Evolutionary conservation across 2,329 filamentous ascomycete genomes (phyloP), one percentile per base, ranked within the genome.

Genomic region (Chaetomium olivaceum): DNA sequence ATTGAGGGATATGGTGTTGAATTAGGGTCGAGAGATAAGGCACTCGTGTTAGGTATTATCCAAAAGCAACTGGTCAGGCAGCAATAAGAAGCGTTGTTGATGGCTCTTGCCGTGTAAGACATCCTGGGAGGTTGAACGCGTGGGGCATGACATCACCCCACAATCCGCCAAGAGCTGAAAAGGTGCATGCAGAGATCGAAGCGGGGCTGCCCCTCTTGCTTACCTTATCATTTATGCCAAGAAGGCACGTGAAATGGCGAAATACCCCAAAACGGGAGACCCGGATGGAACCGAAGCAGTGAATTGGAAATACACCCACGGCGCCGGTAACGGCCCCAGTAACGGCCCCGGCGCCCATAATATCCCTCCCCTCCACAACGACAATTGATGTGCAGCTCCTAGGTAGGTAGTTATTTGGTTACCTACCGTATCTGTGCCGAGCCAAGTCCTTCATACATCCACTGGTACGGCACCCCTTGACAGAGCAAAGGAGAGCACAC

Each of bases 241-340:
- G 65, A 61, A 33, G 33, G n/a, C 71, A 72, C 71, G 71, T 72
- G 71, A 72, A 71, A 72, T 71, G 70, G 67, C 70, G 71, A 64
- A 69, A 63, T 69, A 43, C 60, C 46, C 58, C 43, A 58, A 58
- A 61, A 62, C 61, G 58, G 60, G 27, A 19, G 52, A 56, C 57
- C 56, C 61, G 51, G 27, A 50, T 14, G 16, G 6, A 43, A 43
- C 39, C 16, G 58, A 23, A 50, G 56, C 25, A 54, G 25, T 51
- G 27, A 29, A 46, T 52, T 55, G 56, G 61, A 57, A 61, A 57
- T 57, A 12, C n/a, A 23, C 25, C 27, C 8, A 52, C 33, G 43
- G 48, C 36, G 48, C 31, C 63, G 58, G 61, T 57, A 21, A 63
- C 62, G 64, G 68, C 66, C 51, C 48, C 66, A 51, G 63, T 36